These are phyloP conservation scores for Phytophthora cryptogea DNA, from an alignment of 352 stramenopile genomes.

Conservation along the genomic window DNA sequence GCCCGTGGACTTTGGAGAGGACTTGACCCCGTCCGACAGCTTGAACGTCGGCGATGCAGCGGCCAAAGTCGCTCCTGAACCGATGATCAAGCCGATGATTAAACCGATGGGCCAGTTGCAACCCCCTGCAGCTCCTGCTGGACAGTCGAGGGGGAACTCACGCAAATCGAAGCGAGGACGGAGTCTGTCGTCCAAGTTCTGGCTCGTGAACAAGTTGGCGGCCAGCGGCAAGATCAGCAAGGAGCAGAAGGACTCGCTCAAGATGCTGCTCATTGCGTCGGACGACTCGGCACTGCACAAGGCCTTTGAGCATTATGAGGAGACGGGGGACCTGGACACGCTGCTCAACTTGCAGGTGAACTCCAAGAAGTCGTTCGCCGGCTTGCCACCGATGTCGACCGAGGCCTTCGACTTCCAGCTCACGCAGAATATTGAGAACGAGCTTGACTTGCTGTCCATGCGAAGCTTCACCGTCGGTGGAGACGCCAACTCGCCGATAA, in stretches of 20 bases:
- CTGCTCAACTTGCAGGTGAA: constrained; percentile 70
- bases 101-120: constrained; percentile 22
- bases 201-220: constrained; percentile 84
- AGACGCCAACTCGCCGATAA: constrained; percentile 20
- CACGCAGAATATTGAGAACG: constrained; percentile 81
- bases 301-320: constrained; percentile 81
- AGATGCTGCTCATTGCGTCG: constrained; percentile 78
- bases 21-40: constrained; percentile 26
- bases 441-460: constrained; percentile 79
- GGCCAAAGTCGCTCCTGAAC: constrained; percentile 16
- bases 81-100: constrained; percentile 40
- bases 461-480: constrained; percentile 47
- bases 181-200: constrained; percentile 86
- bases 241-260: constrained; percentile 83
- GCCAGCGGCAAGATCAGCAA: constrained; percentile 80
- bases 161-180: constrained; percentile 71
- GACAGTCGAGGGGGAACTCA: constrained; percentile 20
- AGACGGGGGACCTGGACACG: constrained; percentile 76
- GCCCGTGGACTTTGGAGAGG: constrained; percentile 38
- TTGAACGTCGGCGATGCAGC: constrained; percentile 9
- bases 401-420: constrained; percentile 77
- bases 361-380: constrained; percentile 65
- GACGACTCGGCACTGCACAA: constrained; percentile 73
- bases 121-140: constrained; percentile 6
- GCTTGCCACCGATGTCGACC: constrained; percentile 60